Base-by-base conservation (phyloP, 2,329 filamentous ascomycete genomes). In the Ascochyta pisi region DNA sequence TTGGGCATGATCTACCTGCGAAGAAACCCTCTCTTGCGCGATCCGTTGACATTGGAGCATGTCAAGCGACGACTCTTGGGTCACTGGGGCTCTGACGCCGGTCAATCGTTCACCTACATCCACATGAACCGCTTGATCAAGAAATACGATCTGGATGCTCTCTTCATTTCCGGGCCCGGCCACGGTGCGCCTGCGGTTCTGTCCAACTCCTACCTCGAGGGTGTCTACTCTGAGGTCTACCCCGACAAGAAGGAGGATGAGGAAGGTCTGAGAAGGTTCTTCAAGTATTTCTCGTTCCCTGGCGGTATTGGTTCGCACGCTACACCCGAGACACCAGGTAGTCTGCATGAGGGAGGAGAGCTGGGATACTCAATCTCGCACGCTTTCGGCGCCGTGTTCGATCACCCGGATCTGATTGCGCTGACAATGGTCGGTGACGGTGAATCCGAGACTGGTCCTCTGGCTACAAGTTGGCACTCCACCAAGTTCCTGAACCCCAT, bases 101-200 rank as follows among this genome's bases (percentile, higher is more conserved):
- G 89, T 13, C 90, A 92, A 75, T 87, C 89, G 55, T 92, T 93
- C 76, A 90, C 89, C 31, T 92, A 87, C 74, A 90, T 92, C 79
- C 89, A 92, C 77, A 89, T 91, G 82, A 92, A 92, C 76, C 87
- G 89, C 31, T 78, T 92, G 56, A 91, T 92, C 81, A 91, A 89
- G 75, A 92, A 92, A 76, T 89, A 91, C 68, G 84, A 90, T 61
- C 78, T 92, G 45, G 83, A 93, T 67, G 82, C 85, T 27, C 82
- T 91, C 64, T 92, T 90, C 72, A 80, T 93, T 54, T 91, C 88
- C 2, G 90, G 90, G 6, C 90, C 90, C 0, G 90, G 90, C 37
- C 90, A 93, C 64, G 90, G 90, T 52, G 90, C 90, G 1, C 90
- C 90, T 0, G 90, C 88, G 6, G 84, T 92, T 10, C 82, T 93